Evolutionary conservation across 2,329 filamentous ascomycete species (phyloP), one percentile per base, ranked within the genome.

Genomic region (Paraphaeosphaeria sporulosa): DNA sequence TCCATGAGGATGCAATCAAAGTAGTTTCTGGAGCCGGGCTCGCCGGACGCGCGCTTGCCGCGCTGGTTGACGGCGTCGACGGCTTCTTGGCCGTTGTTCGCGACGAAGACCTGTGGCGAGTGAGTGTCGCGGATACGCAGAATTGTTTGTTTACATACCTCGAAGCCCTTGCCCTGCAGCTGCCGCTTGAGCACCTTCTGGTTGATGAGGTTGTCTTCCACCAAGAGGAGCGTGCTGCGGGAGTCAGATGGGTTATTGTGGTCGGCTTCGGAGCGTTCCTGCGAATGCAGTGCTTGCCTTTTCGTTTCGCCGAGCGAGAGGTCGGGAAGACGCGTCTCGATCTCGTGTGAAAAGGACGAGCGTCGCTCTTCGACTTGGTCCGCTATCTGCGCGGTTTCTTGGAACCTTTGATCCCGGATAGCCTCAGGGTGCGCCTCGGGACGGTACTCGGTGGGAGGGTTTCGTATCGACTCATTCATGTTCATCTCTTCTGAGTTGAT

Each of bases 201-300:
- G 23, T 84, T 84, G 57, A 84, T 80, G 2, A 78, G 57, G 48
- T 84, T 84, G 60, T 84, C 82, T 61, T 84, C 82, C 0, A 83
- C 82, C 0, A 84, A 68, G 0, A 84, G 73, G 7, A 78, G 58
- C 1, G 71, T 76, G 10, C 64, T 61, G 10, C 66, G 67, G 3
- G 55, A 48, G 21, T 71, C 64, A 3, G 61, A 63, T 4, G 54
- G 59, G n/a, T 63, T 53, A 17, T 62, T 46, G 25, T 62, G 71
- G 50, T 75, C 72, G 12, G 60, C 58, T 40, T 61, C 57, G 2
- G 72, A 69, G 13, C 61, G 38, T 4, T 66, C 61, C 10, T 65
- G 52, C 1, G 72, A 67, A 19, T 52, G 56, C 2, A 57, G 54
- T 44, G 61, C 53, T 57, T 75, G 75, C 19, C 70, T 67, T 32